Evolutionary conservation across 2,329 filamentous ascomycete genomes (phyloP).

Genomic region (Stagonosporopsis rhizophila): DNA sequence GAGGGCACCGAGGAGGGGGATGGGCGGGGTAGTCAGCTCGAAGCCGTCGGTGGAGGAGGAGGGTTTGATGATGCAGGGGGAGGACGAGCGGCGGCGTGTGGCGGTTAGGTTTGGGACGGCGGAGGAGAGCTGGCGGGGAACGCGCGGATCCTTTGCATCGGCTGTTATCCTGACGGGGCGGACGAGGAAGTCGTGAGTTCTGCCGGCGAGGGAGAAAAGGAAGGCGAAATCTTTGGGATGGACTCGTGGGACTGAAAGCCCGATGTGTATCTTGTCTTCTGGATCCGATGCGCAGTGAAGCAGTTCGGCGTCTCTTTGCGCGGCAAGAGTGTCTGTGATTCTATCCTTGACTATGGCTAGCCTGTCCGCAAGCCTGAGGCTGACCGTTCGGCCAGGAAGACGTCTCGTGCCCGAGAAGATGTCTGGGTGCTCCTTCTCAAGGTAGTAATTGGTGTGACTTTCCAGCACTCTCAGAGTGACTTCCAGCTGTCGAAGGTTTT

Average conservation of each 20-base stretch:
- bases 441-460: conserved; percentile 30
- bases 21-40: conserved; percentile 27
- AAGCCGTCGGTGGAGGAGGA: conserved; percentile 29
- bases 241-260: conserved; percentile 35
- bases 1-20: conserved; percentile 29
- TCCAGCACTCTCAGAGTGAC: conserved; percentile 28
- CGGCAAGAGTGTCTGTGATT: conserved; percentile 28
- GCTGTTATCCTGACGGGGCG: conserved; percentile 19
- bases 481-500: conserved; percentile 28
- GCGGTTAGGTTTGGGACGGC: conserved; percentile 20
- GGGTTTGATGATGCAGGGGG: conserved; percentile 29
- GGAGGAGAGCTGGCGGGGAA: neutral
- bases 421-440: conserved; percentile 35
- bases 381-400: conserved; percentile 30
- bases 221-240: conserved; percentile 38
- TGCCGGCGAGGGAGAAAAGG: conserved; percentile 24
- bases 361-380: conserved; percentile 23
- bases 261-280: conserved; percentile 31
- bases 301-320: conserved; percentile 37
- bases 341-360: conserved; percentile 22
- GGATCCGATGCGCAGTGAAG: conserved; percentile 27
- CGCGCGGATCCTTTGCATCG: neutral
- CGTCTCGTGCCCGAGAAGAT: conserved; percentile 32
- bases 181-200: conserved; percentile 32
- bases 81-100: conserved; percentile 7